Evolutionary conservation across 257 asterid genomes (phyloP).

Genomic region (Lycium barbarum): DNA sequence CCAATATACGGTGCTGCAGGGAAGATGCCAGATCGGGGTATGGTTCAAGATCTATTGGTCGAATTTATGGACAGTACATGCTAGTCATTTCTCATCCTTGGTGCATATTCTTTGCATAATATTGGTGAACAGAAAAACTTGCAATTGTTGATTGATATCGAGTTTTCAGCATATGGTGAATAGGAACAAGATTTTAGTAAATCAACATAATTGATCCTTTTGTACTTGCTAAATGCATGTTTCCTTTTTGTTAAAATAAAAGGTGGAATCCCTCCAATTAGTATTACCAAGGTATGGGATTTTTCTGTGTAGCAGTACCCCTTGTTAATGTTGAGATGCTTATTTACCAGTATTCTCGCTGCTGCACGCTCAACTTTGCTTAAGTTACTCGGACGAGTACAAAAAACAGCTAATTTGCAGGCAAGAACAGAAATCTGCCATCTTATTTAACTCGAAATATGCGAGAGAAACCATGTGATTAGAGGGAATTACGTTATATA

Average conservation of each 20-base stretch:
- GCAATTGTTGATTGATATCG: background rate
- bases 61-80: constrained; percentile 90
- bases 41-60: constrained; percentile 86
- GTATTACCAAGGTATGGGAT: background rate
- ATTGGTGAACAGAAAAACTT: background rate
- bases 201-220: background rate
- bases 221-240: constrained; percentile 23
- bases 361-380: too few species aligned
- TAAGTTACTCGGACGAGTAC: too few species aligned
- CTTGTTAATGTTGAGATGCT: too few species aligned
- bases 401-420: too few species aligned
- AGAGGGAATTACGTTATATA: too few species aligned
- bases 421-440: too few species aligned
- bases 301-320: too few species aligned
- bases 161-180: background rate
- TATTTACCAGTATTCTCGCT: too few species aligned
- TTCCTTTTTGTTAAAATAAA: background rate
- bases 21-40: constrained; percentile 92
- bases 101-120: constrained; percentile 32
- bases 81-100: constrained; percentile 44
- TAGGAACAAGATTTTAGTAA: background rate
- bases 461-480: too few species aligned
- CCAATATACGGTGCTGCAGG: constrained; percentile 99
- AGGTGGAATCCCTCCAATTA: background rate
- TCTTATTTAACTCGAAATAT: too few species aligned